Conservation (phyloP, 73 alveolate species). For the Stentor coeruleus region DNA sequence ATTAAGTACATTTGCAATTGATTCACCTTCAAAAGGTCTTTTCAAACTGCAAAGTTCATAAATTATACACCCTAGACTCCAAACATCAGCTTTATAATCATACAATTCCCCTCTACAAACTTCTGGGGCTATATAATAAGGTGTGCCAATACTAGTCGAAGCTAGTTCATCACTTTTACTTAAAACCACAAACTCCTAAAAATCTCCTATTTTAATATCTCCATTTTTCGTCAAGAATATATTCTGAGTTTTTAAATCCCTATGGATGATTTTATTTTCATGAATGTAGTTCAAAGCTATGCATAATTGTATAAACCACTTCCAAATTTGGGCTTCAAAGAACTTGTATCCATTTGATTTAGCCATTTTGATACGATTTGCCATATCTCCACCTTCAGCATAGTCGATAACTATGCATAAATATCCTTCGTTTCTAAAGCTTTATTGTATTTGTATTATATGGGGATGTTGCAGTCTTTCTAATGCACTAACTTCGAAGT, state of each 20-base stretch:
- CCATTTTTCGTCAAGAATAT: slow-evolving; percentile 76
- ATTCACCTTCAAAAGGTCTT: slow-evolving; percentile 92
- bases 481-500: slow-evolving; percentile 79
- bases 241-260: slow-evolving; percentile 91
- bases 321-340: slow-evolving; percentile 63
- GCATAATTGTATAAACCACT: slow-evolving; percentile 75
- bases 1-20: neutral
- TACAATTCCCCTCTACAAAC: slow-evolving; percentile 83
- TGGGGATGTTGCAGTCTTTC: slow-evolving; percentile 86
- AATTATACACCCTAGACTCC: slow-evolving; percentile 95
- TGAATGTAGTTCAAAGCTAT: slow-evolving; percentile 89
- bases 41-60: slow-evolving; percentile 84
- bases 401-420: slow-evolving; percentile 92
- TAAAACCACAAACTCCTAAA: slow-evolving; percentile 86
- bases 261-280: slow-evolving; percentile 83
- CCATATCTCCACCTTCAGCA: slow-evolving; percentile 94
- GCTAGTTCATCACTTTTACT: slow-evolving; percentile 75
- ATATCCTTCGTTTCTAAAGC: slow-evolving; percentile 73
- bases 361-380: slow-evolving; percentile 69
- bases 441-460: slow-evolving; percentile 80
- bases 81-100: slow-evolving; percentile 93
- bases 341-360: slow-evolving; percentile 49
- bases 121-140: slow-evolving; percentile 96
- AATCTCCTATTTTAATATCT: slow-evolving; percentile 91
- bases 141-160: slow-evolving; percentile 91